These are phyloP conservation scores for Fusarium oxysporum DNA, from an alignment of 2,329 filamentous ascomycete species.

Conservation along the genomic window DNA sequence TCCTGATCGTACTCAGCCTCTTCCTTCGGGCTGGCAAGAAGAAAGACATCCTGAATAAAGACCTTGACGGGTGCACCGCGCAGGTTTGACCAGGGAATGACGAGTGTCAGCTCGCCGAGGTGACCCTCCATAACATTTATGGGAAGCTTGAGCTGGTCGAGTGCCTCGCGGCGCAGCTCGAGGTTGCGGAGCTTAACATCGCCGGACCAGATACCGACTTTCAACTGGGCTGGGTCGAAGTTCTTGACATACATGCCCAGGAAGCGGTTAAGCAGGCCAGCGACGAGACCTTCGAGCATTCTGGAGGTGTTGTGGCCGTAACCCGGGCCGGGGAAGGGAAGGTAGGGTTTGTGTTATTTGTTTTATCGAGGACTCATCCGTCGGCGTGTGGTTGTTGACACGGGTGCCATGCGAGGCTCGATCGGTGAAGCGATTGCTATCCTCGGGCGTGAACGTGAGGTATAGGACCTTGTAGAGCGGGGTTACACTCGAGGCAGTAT, in stretches of 20 bases:
- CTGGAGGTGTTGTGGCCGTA: constrained; percentile 70
- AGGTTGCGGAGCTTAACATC: constrained; percentile 96
- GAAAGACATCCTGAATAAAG: constrained; percentile 95
- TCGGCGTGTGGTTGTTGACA: constrained; percentile 23
- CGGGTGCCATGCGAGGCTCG: constrained; percentile 41
- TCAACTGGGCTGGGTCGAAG: constrained; percentile 97
- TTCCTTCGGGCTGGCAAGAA: constrained; percentile 94
- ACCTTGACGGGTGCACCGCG: constrained; percentile 94
- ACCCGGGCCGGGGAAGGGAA: constrained; percentile 72
- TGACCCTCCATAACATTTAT: constrained; percentile 98
- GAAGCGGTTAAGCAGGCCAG: constrained; percentile 97
- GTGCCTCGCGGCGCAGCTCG: constrained; percentile 90
- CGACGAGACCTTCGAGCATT: constrained; percentile 98
- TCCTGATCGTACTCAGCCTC: constrained; percentile 93
- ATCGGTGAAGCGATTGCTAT: constrained; percentile 15
- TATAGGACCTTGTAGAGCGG: constrained; percentile 6
- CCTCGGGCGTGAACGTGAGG: constrained; percentile 1
- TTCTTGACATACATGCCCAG: constrained; percentile 99
- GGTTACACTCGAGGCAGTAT: constrained; percentile 9
- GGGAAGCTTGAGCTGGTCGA: constrained; percentile 95
- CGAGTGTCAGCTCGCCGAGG: constrained; percentile 88
- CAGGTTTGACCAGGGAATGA: constrained; percentile 97
- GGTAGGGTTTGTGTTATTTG: constrained; percentile 23
- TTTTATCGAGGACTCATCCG: constrained; percentile 42
- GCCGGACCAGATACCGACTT: constrained; percentile 98